Evolutionary conservation across 1,284 basidiomycete species (phyloP), one percentile per base, ranked within the genome.

Genomic region (Microbotryum saponariae): DNA sequence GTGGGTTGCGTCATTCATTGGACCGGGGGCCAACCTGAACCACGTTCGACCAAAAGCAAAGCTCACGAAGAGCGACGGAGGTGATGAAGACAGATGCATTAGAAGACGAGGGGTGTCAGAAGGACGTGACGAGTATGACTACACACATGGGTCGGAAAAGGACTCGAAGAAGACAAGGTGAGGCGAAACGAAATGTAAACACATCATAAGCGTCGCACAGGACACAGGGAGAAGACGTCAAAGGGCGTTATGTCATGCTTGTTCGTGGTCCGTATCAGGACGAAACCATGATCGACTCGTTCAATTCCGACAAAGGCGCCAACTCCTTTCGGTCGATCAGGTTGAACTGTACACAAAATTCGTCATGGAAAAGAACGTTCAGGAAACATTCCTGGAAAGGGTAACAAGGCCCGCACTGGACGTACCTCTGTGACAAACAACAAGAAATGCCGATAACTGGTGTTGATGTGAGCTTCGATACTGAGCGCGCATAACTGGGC

Each of bases 391-490:
- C 9, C 47, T 46, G 25, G 21, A 51, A 18, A 53, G 16, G 16
- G 8, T 48, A 16, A 25, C 20, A 10, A 49, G 14, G 27, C 56
- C 33, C 7, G 20, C 31, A 25, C n/a, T 25, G 27, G 48, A 71
- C 77, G 71, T 73, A 89, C 91, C 81, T 98, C 94, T 71, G 91
- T 86, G 65, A 97, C 85, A 75, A 98, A 97, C 53, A 98, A 81
- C 79, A 97, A 88, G 79, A 98, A 98, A 78, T 98, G 96, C 33
- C 91, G 85, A 77, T 98, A 99, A 74, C 92, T 97, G 4, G 96
- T 99, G 77, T 99, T 99, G 70, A 99, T 82, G 76, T 99, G 96
- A 1, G 94, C 94, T 83, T 98, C 96, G 64, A 99, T 97, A 18
- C 92, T 92, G 54, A 99, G 79, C 9, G 94, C 96, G 76, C 94